phyloP scores from a whole-genome alignment of 2,329 filamentous ascomycete genomes.

The Didymella exigua region DNA sequence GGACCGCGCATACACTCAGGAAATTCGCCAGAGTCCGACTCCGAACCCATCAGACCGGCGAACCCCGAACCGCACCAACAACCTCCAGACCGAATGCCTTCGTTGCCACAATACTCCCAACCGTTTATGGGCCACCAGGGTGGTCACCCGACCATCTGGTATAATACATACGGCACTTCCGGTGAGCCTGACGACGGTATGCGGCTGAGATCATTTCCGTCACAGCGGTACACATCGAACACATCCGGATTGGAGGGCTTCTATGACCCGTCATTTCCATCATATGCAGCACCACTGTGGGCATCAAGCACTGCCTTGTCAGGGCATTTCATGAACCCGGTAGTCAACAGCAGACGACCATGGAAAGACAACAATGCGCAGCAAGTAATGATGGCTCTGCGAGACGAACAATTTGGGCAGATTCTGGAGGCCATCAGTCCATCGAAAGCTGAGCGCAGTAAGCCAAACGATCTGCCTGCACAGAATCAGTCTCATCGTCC shows the following conservation, averaged over 20 bases:
- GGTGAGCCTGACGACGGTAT: slow-evolving; percentile 23
- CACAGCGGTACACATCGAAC: slow-evolving; percentile 1
- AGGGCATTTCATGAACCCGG: not conserved
- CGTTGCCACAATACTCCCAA: slow-evolving; percentile 18
- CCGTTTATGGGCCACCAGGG: slow-evolving; percentile 1
- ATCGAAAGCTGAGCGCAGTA: slow-evolving; percentile 65
- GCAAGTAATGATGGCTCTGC: slow-evolving; percentile 27
- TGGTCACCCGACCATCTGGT: slow-evolving; percentile 19
- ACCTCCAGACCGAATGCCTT: slow-evolving; percentile 24
- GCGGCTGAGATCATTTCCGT: slow-evolving; percentile 28
- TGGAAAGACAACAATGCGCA: slow-evolving; percentile 17
- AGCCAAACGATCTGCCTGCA: not conserved
- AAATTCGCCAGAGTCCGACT: slow-evolving; percentile 12
- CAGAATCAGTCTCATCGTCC: slow-evolving; percentile 17
- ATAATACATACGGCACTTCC: slow-evolving; percentile 17
- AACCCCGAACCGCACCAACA: slow-evolving; percentile 26
- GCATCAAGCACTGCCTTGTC: not conserved
- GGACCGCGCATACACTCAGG: slow-evolving; percentile 21
- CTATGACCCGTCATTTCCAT: not conserved
- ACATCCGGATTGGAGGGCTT: slow-evolving; percentile 1
- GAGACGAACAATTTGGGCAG: slow-evolving; percentile 39
- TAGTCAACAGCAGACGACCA: slow-evolving; percentile 6
- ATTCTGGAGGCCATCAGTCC: slow-evolving; percentile 35
- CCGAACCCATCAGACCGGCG: slow-evolving; percentile 13
- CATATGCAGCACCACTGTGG: slow-evolving; percentile 21